These are phyloP conservation scores for Colletotrichum sp. DNA, from an alignment of 2,329 filamentous ascomycete genomes.

Conservation along the genomic window DNA sequence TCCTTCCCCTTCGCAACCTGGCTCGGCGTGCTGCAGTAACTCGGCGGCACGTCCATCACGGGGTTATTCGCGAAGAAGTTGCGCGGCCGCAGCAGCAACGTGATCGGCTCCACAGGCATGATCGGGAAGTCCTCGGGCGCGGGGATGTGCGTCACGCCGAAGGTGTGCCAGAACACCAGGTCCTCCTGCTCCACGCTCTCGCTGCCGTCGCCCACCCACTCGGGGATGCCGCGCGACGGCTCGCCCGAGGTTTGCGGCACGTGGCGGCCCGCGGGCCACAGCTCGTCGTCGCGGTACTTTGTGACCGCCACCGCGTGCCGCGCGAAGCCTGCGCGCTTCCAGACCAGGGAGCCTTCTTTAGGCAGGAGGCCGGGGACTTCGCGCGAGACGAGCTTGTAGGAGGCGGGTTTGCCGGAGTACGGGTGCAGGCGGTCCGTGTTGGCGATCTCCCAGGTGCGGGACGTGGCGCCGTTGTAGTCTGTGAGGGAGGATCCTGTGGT, in stretches of 20 bases:
- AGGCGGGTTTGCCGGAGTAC: slow-evolving; percentile 81
- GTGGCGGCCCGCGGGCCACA: slow-evolving; percentile 86
- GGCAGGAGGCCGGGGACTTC: slow-evolving; percentile 81
- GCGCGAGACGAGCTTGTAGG: slow-evolving; percentile 88
- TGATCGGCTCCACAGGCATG: slow-evolving; percentile 90
- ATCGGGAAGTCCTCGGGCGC: slow-evolving; percentile 89
- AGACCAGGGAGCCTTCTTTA: slow-evolving; percentile 80
- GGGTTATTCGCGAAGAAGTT: slow-evolving; percentile 86
- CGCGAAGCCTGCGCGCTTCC: slow-evolving; percentile 89
- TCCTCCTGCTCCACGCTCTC: slow-evolving; percentile 78
- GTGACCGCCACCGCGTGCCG: slow-evolving; percentile 88
- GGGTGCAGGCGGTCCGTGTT: slow-evolving; percentile 86
- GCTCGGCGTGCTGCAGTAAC: slow-evolving; percentile 74
- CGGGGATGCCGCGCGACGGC: slow-evolving; percentile 72
- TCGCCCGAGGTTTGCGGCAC: slow-evolving; percentile 87
- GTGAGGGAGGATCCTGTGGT: slow-evolving; percentile 72
- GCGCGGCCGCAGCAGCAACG: slow-evolving; percentile 75
- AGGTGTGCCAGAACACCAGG: slow-evolving; percentile 92
- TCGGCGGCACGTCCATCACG: slow-evolving; percentile 79
- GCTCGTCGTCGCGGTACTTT: slow-evolving; percentile 80
- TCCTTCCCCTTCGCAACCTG: slow-evolving; percentile 54
- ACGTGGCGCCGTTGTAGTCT: slow-evolving; percentile 81
- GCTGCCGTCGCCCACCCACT: slow-evolving; percentile 76
- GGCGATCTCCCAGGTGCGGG: slow-evolving; percentile 87
- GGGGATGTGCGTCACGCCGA: slow-evolving; percentile 89